phyloP scores from a whole-genome alignment of 2,329 filamentous ascomycete species.

The Fusarium sp. region DNA sequence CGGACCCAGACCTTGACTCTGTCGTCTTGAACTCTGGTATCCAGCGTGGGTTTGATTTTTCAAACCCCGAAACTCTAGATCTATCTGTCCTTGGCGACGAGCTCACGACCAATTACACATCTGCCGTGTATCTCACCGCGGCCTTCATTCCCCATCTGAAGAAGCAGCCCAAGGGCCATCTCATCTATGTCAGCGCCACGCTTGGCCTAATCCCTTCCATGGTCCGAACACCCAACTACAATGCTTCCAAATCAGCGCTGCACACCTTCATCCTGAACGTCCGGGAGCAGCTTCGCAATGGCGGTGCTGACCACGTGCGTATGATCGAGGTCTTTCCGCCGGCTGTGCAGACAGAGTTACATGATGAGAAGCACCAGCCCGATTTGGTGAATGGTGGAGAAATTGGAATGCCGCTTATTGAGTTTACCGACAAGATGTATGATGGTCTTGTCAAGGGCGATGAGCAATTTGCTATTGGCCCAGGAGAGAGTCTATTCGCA shows the following conservation, averaged over 20 bases:
- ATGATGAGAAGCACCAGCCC: slow-evolving; percentile 46
- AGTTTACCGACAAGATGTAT: slow-evolving; percentile 58
- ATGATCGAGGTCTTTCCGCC: slow-evolving; percentile 50
- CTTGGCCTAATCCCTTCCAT: slow-evolving; percentile 41
- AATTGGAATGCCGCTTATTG: slow-evolving; percentile 55
- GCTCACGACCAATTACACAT: slow-evolving; percentile 47
- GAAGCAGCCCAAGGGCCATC: slow-evolving; percentile 24
- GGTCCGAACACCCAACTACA: slow-evolving; percentile 47
- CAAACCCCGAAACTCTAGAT: slow-evolving; percentile 43
- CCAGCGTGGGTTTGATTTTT: slow-evolving; percentile 58
- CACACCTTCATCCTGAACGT: slow-evolving; percentile 46
- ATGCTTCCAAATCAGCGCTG: slow-evolving; percentile 46
- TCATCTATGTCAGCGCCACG: slow-evolving; percentile 46
- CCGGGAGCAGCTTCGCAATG: slow-evolving; percentile 40
- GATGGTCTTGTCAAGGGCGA: slow-evolving; percentile 38
- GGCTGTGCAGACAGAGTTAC: slow-evolving; percentile 48
- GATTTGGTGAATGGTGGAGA: slow-evolving; percentile 44
- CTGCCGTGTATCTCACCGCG: slow-evolving; percentile 46
- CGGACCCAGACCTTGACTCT: slow-evolving; percentile 54
- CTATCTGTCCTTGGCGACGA: slow-evolving; percentile 48
- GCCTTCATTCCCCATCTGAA: slow-evolving; percentile 48
- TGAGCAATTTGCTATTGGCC: slow-evolving; percentile 46
- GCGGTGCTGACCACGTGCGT: slow-evolving; percentile 19
- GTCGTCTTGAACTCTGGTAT: slow-evolving; percentile 70
- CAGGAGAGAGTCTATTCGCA: slow-evolving; percentile 36